A percentile compares a stretch with the other conserved stretches of the same genome.
Conservation (phyloP, 371 early-diverging fungal genomes). For the Conidiobolus coronatus region DNA sequence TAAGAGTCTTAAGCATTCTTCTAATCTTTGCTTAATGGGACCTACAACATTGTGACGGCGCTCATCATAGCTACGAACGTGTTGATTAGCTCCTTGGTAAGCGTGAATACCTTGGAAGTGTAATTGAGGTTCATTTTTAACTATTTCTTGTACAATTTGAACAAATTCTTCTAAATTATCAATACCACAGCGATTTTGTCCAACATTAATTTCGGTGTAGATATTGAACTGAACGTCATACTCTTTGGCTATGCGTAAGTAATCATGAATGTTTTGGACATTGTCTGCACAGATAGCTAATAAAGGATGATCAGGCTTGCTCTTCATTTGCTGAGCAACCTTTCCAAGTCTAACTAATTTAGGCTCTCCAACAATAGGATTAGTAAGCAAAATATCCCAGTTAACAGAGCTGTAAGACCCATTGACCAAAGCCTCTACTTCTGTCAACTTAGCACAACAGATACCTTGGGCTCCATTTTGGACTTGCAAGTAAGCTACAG, state of each 20-base stretch:
- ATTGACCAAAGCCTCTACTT: neutral
- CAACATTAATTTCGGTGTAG: conserved; percentile 2
- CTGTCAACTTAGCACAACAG: conserved; percentile 3
- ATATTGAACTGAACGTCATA: neutral
- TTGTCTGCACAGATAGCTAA: neutral
- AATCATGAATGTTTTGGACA: neutral
- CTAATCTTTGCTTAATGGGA: neutral
- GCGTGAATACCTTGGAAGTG: conserved; percentile 1
- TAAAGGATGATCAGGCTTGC: neutral
- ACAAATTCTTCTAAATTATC: neutral
- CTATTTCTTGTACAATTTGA: neutral
- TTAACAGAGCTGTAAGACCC: neutral
- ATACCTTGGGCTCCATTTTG: conserved; percentile 1
- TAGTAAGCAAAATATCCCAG: conserved; percentile 2
- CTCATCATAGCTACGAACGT: neutral
- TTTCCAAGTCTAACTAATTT: neutral
- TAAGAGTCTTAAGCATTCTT: neutral
- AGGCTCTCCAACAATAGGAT: neutral
- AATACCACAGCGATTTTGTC: conserved; percentile 2
- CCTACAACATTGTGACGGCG: neutral
- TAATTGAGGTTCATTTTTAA: neutral
- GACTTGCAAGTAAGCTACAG: neutral
- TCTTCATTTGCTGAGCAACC: neutral
- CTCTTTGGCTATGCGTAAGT: too few relatives aligned
- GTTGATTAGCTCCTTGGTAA: conserved; percentile 2